Evolutionary conservation across 495 filamentous ascomycete genomes (phyloP), one percentile per base, ranked within the genome.

Genomic region (Aspergillus saccharolyticus): DNA sequence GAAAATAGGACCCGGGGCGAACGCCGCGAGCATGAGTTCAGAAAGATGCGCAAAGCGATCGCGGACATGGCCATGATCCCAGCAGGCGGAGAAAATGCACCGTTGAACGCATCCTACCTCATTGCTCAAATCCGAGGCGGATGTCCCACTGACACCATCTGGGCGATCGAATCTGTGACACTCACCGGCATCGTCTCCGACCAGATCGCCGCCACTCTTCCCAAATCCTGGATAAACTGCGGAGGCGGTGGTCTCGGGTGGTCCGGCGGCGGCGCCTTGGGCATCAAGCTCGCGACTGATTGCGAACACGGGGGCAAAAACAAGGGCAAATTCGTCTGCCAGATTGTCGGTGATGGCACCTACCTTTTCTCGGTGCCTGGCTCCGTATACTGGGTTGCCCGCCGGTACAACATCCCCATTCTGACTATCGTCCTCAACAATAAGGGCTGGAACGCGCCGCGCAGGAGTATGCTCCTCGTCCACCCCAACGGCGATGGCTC

Each of bases 361-460:
- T 97, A 83, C 70, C 78, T 97, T 4, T 97, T 97, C 69, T 84
- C 83, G 20, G 87, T 97, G 0, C 93, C 93, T 0, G 89, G 89
- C 0, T 89, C 84, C 20, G 91, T 97, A 18, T 96, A 96, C 73
- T 97, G 93, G 93, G 93, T 97, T 55, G 75, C 85, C 2, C 79
- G 84, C 62, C 83, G 92, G 16, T 97, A 97, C 68, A 83, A 85
- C 19, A 93, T 96, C 52, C 92, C 93, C 0, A 79, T 96, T 16
- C 72, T 97, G 56, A 96, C 91, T 0, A 91, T 97, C 56, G 88
- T 97, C 3, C 70, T 97, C 54, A 97, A 96, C 69, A 97, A 97
- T 70, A 89, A 94, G 71, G 91, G 93, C 56, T 96, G 90, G 90
- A 90, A 96, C 64, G 91, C 91, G 0, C 91, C 91, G 2, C 79